A percentile compares a stretch with the other conserved stretches of the same genome.
These are phyloP conservation scores for Entophlyctis luteolus DNA, from an alignment of 192 early-diverging fungal species.

Conservation along the genomic window DNA sequence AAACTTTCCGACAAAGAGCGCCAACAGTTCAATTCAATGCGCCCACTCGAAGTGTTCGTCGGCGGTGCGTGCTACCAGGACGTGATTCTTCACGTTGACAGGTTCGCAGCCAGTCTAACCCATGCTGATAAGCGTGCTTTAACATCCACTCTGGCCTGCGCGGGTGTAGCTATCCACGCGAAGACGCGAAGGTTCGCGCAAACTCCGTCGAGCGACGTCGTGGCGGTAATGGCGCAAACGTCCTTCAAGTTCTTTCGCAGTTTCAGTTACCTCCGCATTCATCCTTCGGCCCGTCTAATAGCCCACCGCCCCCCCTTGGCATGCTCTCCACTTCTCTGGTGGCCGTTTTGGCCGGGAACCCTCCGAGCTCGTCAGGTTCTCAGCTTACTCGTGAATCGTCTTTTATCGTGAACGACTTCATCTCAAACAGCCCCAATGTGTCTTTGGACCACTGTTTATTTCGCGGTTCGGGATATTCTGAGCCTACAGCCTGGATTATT, in stretches of 20 bases:
- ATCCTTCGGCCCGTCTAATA: neutral
- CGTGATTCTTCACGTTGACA: slow-evolving; percentile 57
- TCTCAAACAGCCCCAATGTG: neutral
- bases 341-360: slow-evolving; percentile 21
- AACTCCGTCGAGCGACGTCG: slow-evolving; percentile 55
- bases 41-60: slow-evolving; percentile 29
- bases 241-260: slow-evolving; percentile 29
- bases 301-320: neutral
- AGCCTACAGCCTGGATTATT: slow-evolving; percentile 60
- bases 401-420: slow-evolving; percentile 10
- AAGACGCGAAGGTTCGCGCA: slow-evolving; percentile 61
- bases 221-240: slow-evolving; percentile 63
- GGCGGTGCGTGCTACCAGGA: slow-evolving; percentile 61
- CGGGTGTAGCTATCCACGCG: slow-evolving; percentile 35
- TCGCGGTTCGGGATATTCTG: slow-evolving; percentile 14
- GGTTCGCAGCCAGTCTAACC: slow-evolving; percentile 11
- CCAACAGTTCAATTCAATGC: too few species aligned
- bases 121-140: neutral
- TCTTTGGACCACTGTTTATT: slow-evolving; percentile 24
- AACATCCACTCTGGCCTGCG: neutral
- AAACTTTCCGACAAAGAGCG: neutral
- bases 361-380: too few species aligned
- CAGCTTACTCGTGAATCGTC: neutral
- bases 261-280: neutral
- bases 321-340: slow-evolving; percentile 3